Base-by-base conservation (phyloP, 2,329 filamentous ascomycete species). In the Plenodomus lindquistii region DNA sequence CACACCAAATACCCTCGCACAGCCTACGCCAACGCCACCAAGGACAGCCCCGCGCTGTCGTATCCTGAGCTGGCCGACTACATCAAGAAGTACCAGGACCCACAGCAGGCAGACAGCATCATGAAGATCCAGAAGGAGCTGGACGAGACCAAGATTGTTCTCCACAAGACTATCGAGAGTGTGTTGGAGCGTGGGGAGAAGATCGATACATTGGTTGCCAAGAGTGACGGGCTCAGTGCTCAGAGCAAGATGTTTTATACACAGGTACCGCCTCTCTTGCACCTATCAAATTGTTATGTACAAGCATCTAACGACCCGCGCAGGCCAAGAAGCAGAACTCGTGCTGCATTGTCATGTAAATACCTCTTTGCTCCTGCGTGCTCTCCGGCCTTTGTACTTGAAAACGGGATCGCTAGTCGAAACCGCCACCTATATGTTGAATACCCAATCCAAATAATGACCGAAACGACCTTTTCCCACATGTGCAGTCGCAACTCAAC, bases 221-320 rank as follows among this genome's bases (percentile, higher is more conserved):
- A 97, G 84, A 96, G 90, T 66, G 91, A 96, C 64, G 90, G 87
- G 11, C 75, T 99, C 66, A 96, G 90, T 75, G 84, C 85, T 41
- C 89, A 94, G 80, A 96, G 91, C 78, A 97, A 96, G 82, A 93
- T 95, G 88, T 99, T 99, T 74, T 97, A 97, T 74, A 91, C 81
- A 36, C 81, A 83, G 74, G 87, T 87, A 74, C 64, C 81, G 11
- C 27, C 4, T 15, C 27, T 31, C 6, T 8, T 4, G 27, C 27
- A 31, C 4, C 27, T 13, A 15, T 15, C 11, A 7, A 15, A 8
- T 4, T 31, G 4, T 4, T 31, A 13, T 15, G 4, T 31, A 15
- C 27, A 7, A 31, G 9, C 10, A 4, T 8, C 51, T 64, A 27
- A 55, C 47, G 22, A 8, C n/a, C 20, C 24, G 27, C 29, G 48